Evolutionary conservation across 2,329 filamentous ascomycete genomes (phyloP), one percentile per base, ranked within the genome.

Genomic region (Fusarium fujikuroi): DNA sequence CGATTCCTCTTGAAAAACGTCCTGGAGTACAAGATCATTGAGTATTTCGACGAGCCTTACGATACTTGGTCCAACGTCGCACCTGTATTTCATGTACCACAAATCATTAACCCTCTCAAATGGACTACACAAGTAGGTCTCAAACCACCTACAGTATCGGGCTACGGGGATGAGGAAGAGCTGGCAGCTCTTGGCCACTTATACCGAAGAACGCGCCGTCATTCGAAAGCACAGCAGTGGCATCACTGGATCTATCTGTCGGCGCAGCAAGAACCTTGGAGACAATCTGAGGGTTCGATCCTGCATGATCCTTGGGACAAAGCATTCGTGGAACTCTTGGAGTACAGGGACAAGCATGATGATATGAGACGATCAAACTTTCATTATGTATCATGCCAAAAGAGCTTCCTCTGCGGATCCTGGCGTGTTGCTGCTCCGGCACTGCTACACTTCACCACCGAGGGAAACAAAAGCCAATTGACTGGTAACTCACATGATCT

Each of bases 151-250:
- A 4, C n/a, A 8, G n/a, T 11, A 18, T 18, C n/a, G 9, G n/a
- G 40, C 6, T 4, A 2, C 0, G 42, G 15, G 15, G 42, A 43
- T 2, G n/a, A 18, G 42, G 1, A 43, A 0, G 42, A 5, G 4
- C 7, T 43, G n/a, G 42, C 42, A 23, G 5, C 3, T 18, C 6
- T 43, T n/a, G 5, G 3, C 1, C 15, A 23, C 11, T 43, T 43
- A 43, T 43, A 7, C n/a, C 40, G n/a, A 43, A 16, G 15, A 43
- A 43, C 40, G 4, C 40, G n/a, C 1, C 15, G 3, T 16, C 7
- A 2, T 7, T 10, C 9, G 4, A 10, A 43, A 5, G 6, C 6
- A 2, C 40, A 42, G 3, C 1, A 23, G 9, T 43, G 40, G 40
- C 40, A 43, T 43, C 40, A 18, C 15, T 43, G 40, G 40, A 23